These are phyloP conservation scores for Mycothermus thermophilus DNA, from an alignment of 495 filamentous ascomycete species.

Conservation along the genomic window DNA sequence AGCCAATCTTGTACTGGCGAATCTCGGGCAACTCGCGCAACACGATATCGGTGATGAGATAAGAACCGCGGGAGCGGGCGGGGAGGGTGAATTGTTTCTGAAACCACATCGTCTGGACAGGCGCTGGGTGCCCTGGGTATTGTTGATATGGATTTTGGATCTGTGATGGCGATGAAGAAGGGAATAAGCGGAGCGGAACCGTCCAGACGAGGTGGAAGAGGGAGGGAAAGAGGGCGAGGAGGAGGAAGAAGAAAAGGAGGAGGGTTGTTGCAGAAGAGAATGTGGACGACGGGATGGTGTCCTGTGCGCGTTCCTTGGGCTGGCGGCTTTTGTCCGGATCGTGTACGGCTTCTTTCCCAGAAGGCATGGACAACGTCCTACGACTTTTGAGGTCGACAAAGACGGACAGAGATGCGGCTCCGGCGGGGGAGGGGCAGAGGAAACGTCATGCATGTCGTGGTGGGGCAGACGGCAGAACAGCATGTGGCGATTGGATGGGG, in stretches of 20 bases:
- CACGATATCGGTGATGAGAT: slow-evolving; percentile 75
- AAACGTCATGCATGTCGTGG: no score
- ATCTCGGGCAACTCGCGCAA: slow-evolving; percentile 58
- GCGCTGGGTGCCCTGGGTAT: no score
- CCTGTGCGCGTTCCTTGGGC: not conserved
- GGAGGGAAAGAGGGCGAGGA: slow-evolving; percentile 42
- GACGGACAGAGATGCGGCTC: no score
- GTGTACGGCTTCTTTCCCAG: no score
- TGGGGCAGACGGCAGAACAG: no score
- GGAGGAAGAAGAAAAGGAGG: slow-evolving; percentile 34
- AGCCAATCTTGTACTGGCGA: slow-evolving; percentile 62
- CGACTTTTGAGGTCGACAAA: no score
- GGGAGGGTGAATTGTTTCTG: slow-evolving; percentile 74
- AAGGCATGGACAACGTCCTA: no score
- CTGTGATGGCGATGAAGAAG: slow-evolving; percentile 1
- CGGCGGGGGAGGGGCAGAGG: no score
- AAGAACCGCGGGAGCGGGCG: slow-evolving; percentile 59
- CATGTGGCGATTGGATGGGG: no score
- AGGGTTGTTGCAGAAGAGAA: slow-evolving; percentile 16
- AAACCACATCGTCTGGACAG: slow-evolving; percentile 56
- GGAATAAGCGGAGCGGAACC: slow-evolving; percentile 18
- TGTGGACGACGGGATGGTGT: not conserved
- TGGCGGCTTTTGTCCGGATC: no score
- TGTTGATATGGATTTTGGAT: no score
- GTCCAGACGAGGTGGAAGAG: slow-evolving; percentile 37